These are phyloP conservation scores for Ophiostoma quercus DNA, from an alignment of 2,329 filamentous ascomycete genomes.

Conservation along the genomic window DNA sequence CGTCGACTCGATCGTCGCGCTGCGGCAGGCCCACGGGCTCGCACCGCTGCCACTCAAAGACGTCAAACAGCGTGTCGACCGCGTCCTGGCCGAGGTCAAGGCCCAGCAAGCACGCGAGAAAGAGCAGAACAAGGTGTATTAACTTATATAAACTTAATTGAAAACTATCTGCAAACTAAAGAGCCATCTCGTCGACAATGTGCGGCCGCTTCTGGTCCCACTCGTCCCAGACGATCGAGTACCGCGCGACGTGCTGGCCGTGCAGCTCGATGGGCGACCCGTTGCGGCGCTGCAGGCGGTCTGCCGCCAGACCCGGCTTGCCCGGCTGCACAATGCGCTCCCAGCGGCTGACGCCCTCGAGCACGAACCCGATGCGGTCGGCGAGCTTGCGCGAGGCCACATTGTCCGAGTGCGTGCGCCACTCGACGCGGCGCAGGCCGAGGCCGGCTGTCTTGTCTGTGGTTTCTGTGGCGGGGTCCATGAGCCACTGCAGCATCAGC, in stretches of 20 bases:
- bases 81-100: conserved; percentile 4
- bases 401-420: conserved; percentile 19
- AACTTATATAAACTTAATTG: background rate
- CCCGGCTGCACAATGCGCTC: conserved; percentile 18
- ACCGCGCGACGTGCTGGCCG: conserved; percentile 22
- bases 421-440: conserved; percentile 22
- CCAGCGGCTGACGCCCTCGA: conserved; percentile 20
- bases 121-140: conserved; percentile 9
- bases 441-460: conserved; percentile 3
- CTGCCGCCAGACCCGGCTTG: background rate
- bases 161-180: background rate
- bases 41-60: conserved; percentile 1
- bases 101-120: conserved; percentile 15
- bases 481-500: conserved; percentile 17
- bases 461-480: conserved; percentile 5
- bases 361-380: conserved; percentile 16
- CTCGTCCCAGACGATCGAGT: conserved; percentile 25
- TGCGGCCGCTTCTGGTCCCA: conserved; percentile 21
- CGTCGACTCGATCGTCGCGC: conserved; percentile 22
- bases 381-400: conserved; percentile 14
- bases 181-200: background rate
- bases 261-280: conserved; percentile 14
- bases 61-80: conserved; percentile 19
- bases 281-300: conserved; percentile 12
- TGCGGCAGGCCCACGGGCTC: conserved; percentile 24